Base-by-base conservation (phyloP, 2,329 filamentous ascomycete species). In the Fusarium nelsonii region DNA sequence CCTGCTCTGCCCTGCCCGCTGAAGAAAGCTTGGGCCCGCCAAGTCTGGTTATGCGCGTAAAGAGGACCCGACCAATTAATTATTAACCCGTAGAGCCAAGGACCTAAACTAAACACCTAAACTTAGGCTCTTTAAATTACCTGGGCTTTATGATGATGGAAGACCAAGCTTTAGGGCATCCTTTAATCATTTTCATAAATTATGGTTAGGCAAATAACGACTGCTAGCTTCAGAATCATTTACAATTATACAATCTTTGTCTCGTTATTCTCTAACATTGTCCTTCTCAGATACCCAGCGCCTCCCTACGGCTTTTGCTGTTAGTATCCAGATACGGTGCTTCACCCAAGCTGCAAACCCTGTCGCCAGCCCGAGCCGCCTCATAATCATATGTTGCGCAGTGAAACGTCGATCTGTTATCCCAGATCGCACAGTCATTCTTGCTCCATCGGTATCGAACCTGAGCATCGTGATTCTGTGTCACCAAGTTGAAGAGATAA, bases 401-500 rank as follows among this genome's bases (percentile, higher is more conserved):
- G 63, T 84, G 82, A 68, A 79, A 82, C 12, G 80, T 84, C 32
- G 78, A 83, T 51, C 83, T 78, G 71, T 91, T 91, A 73, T 92
- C 89, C 90, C 90, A 92, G 67, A 91, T 89, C 2, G 88, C 85
- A 6, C 84, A 73, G 69, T 87, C 84, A 58, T 87, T 85, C 72
- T 82, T 78, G 54, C 77, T 79, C 85, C 85, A 87, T 53, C 80
- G 80, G 71, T 84, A 87, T 6, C 86, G 80, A 10, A 88, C 85
- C 71, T 88, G 86, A 1, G 83, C 79, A 70, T 89, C 87, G 63
- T 88, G 85, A 71, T 88, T 88, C 72, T 86, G 79, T 8, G 81
- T 81, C 12, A 85, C 78, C 12, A 87, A 71, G 61, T 82, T 81
- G 66, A 84, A 81, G 43, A 84, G 79, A 63, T 85, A 85, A 15